Evolutionary conservation across 78 protist species (phyloP).

Genomic region (Cavenderia fasciculata): DNA sequence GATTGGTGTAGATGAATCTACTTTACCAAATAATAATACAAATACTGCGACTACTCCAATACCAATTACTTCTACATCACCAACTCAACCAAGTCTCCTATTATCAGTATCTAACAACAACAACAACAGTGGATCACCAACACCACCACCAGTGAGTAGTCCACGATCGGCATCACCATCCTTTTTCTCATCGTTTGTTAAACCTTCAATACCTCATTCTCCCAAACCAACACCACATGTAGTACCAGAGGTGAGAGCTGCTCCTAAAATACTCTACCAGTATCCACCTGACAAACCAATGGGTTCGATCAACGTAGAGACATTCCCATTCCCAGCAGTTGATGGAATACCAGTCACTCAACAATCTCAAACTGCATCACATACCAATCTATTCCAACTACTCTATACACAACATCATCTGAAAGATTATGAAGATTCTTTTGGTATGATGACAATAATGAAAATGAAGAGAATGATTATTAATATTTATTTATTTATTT

Average conservation of each 20-base stretch:
- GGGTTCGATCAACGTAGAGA: constrained; percentile 9
- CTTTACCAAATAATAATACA: background rate
- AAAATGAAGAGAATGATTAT: background rate
- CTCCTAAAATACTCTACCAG: constrained; percentile 52
- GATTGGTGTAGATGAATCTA: constrained; percentile 11
- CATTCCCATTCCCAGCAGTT: constrained; percentile 58
- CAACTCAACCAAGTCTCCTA: background rate
- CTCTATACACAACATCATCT: constrained; percentile 42
- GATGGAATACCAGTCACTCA: constrained; percentile 25
- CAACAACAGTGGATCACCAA: background rate
- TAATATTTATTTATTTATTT: background rate
- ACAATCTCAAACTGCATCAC: constrained; percentile 51
- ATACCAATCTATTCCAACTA: constrained; percentile 47
- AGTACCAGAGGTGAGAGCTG: background rate
- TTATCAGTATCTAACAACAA: background rate
- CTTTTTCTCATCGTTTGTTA: background rate
- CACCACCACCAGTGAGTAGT: background rate
- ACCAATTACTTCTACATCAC: background rate
- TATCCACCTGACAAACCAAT: constrained; percentile 67
- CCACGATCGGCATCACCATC: background rate
- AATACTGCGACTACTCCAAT: background rate
- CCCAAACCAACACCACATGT: background rate
- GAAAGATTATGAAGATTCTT: constrained; percentile 57
- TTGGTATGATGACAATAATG: background rate
- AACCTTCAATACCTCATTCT: no score